A percentile compares a stretch with the other conserved stretches of the same genome.
phyloP scores from a whole-genome alignment of 2,329 filamentous ascomycete genomes.

The Aspergillus costaricaensis region DNA sequence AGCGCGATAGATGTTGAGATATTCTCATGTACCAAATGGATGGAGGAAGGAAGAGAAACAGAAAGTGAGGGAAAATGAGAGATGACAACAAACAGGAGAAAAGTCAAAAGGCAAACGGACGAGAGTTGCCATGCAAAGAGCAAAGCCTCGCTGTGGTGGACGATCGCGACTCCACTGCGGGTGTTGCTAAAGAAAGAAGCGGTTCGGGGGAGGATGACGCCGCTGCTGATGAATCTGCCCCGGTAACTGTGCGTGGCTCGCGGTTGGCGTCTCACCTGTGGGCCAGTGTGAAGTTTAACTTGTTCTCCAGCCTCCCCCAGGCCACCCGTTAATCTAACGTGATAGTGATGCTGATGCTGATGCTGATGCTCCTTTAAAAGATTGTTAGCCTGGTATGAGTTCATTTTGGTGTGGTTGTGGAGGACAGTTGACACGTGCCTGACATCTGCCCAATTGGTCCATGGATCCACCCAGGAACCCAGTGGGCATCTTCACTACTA shows the following conservation, averaged over 20 bases:
- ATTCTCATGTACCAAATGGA: neutral
- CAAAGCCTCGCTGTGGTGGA: constrained; percentile 18
- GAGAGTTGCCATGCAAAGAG: neutral
- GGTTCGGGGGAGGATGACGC: constrained; percentile 3
- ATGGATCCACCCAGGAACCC: too few species aligned
- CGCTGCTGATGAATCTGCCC: constrained; percentile 4
- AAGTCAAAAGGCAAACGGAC: neutral
- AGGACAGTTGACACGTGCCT: too few species aligned
- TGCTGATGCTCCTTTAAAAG: neutral
- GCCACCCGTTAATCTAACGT: neutral
- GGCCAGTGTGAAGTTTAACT: neutral
- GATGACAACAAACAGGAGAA: constrained; percentile 8
- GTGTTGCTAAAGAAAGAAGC: constrained; percentile 27
- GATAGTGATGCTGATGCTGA: neutral
- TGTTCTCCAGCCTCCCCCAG: neutral
- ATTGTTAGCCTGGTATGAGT: too few species aligned
- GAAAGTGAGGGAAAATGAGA: neutral
- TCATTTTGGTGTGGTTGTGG: too few species aligned
- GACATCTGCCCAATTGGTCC: too few species aligned
- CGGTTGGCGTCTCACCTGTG: neutral
- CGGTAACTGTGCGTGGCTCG: neutral
- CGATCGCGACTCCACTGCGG: constrained; percentile 21
- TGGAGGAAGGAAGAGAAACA: neutral
- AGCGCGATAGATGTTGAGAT: neutral
- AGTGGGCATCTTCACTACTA: too few species aligned